Percentiles rank a stretch among this genome's conserved stretches.
phyloP scores from a whole-genome alignment of 129 eudicot genomes.

The Arctium lappa region DNA sequence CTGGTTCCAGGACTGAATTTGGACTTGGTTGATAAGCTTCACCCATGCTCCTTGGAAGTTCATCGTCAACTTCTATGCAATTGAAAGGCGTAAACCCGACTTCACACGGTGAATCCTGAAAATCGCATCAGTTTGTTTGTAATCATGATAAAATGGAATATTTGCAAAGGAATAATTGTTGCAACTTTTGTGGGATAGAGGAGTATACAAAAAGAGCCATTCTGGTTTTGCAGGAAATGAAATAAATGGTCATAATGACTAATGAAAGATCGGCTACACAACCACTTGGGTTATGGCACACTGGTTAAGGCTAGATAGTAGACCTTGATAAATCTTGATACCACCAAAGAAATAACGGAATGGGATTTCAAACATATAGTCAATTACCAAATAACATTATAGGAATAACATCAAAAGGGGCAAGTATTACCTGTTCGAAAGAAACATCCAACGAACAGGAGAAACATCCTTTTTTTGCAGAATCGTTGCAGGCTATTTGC shows the following conservation, averaged over 20 bases:
- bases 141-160: too few relatives aligned
- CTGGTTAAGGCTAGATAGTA: too few relatives aligned
- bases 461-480: constrained; percentile 9
- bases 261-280: too few relatives aligned
- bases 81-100: constrained; percentile 17
- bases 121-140: not conserved
- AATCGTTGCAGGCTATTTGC: not conserved
- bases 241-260: too few relatives aligned
- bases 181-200: not conserved
- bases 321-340: too few relatives aligned
- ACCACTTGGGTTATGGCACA: too few relatives aligned
- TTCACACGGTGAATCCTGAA: constrained; percentile 42
- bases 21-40: constrained; percentile 58
- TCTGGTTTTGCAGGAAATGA: too few relatives aligned
- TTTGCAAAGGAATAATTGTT: not conserved
- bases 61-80: constrained; percentile 21
- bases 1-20: constrained; percentile 61
- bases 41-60: constrained; percentile 22
- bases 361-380: too few relatives aligned
- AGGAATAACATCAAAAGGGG: not conserved
- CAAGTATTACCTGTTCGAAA: constrained; percentile 25
- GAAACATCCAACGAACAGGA: constrained; percentile 14
- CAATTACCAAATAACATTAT: not conserved
- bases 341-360: too few relatives aligned
- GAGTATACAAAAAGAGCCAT: too few relatives aligned